A percentile compares a stretch with the other conserved stretches of the same genome.
These are phyloP conservation scores for Capillidium heterosporum DNA, from an alignment of 371 early-diverging fungal genomes.

Conservation along the genomic window DNA sequence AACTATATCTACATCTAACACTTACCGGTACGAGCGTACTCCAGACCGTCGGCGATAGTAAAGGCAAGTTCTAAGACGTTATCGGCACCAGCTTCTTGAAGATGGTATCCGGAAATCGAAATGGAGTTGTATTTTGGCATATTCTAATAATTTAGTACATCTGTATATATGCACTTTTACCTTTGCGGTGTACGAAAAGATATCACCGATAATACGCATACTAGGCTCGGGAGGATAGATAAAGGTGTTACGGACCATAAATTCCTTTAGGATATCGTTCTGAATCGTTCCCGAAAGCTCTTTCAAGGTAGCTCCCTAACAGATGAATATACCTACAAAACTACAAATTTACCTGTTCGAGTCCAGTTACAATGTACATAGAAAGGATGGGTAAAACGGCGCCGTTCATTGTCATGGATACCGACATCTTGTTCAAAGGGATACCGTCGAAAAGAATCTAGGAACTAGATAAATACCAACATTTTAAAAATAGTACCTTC, in stretches of 20 bases:
- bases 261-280: constrained; percentile 79
- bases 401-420: constrained; percentile 85
- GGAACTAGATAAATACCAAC: not conserved
- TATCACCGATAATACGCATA: constrained; percentile 71
- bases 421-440: constrained; percentile 68
- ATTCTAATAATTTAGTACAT: constrained; percentile 16
- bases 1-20: not conserved
- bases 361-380: constrained; percentile 72
- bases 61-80: constrained; percentile 68
- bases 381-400: constrained; percentile 73
- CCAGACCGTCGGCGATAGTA: constrained; percentile 72
- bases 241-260: constrained; percentile 82
- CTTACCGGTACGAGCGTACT: constrained; percentile 42
- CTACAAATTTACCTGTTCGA: constrained; percentile 36
- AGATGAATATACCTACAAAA: not conserved
- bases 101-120: constrained; percentile 77
- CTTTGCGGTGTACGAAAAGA: constrained; percentile 63
- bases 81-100: constrained; percentile 79
- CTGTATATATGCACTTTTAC: constrained; percentile 7
- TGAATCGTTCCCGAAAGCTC: constrained; percentile 73
- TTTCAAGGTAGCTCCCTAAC: constrained; percentile 39
- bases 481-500: constrained; percentile 27
- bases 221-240: constrained; percentile 72
- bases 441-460: constrained; percentile 66
- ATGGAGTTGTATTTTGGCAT: constrained; percentile 86